Conservation (phyloP, 148 eudicot genomes). For the Tetragonia tetragonoides region DNA sequence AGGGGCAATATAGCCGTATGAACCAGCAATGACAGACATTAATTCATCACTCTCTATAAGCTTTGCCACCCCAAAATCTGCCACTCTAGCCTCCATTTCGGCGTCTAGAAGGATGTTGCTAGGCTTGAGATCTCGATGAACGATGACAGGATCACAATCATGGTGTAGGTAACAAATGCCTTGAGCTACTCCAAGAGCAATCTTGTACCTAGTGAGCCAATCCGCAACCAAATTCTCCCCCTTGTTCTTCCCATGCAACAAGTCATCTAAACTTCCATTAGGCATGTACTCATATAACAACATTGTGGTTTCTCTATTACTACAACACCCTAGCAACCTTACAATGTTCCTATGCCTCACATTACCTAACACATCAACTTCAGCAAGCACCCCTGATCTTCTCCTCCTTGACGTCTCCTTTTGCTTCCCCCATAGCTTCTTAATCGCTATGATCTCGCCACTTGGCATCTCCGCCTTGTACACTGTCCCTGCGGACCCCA, state of each 20-base stretch:
- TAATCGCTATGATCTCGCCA: constrained; percentile 86
- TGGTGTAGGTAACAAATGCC: constrained; percentile 93
- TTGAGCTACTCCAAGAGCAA: constrained; percentile 93
- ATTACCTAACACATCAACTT: constrained; percentile 87
- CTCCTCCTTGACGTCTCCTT: constrained; percentile 54
- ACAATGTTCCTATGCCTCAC: constrained; percentile 93
- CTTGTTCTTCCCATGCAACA: constrained; percentile 71
- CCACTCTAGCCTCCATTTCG: constrained; percentile 94
- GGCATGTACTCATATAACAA: constrained; percentile 96
- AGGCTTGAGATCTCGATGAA: constrained; percentile 88
- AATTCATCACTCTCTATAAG: constrained; percentile 66
- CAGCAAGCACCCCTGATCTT: constrained; percentile 62
- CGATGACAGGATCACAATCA: constrained; percentile 90
- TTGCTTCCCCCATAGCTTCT: constrained; percentile 77
- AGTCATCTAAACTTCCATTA: constrained; percentile 84
- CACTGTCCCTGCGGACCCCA: constrained; percentile 90
- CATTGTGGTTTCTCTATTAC: constrained; percentile 70
- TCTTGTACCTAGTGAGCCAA: constrained; percentile 80
- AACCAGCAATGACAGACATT: constrained; percentile 96
- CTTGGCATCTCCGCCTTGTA: constrained; percentile 86
- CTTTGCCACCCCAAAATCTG: constrained; percentile 96
- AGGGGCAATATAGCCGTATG: constrained; percentile 97
- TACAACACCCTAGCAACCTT: constrained; percentile 81
- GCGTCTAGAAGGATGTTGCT: constrained; percentile 77
- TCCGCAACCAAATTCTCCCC: constrained; percentile 60